These are phyloP conservation scores for Lindgomyces ingoldianus DNA, from an alignment of 495 filamentous ascomycete genomes.

Conservation along the genomic window DNA sequence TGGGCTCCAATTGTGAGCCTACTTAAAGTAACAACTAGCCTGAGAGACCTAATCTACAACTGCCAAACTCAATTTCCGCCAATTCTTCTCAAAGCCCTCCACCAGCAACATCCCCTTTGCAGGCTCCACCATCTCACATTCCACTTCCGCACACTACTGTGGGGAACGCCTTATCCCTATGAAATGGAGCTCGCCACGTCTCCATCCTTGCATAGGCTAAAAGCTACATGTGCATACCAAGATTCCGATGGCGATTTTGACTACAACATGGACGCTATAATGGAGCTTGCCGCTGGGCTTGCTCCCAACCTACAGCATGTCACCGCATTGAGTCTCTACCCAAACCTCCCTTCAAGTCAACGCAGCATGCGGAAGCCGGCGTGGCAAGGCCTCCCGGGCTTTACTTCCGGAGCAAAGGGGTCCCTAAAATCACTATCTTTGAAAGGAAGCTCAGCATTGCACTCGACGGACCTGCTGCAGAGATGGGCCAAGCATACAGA, in stretches of 20 bases:
- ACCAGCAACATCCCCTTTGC: slow-evolving; percentile 26
- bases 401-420: slow-evolving; percentile 1
- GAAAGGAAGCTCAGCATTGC: neutral
- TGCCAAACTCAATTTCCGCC: slow-evolving; percentile 29
- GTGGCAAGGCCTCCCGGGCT: slow-evolving; percentile 29
- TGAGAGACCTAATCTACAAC: slow-evolving; percentile 22
- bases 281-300: slow-evolving; percentile 49
- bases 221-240: slow-evolving; percentile 12
- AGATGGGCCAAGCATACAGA: slow-evolving; percentile 28
- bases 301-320: slow-evolving; percentile 26
- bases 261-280: slow-evolving; percentile 64
- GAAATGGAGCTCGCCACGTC: slow-evolving; percentile 31
- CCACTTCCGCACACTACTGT: slow-evolving; percentile 23
- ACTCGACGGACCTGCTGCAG: slow-evolving; percentile 11
- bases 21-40: slow-evolving; percentile 13
- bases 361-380: slow-evolving; percentile 4
- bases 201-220: slow-evolving; percentile 25
- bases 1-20: slow-evolving; percentile 27
- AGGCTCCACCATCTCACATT: slow-evolving; percentile 31
- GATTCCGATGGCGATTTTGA: slow-evolving; percentile 67
- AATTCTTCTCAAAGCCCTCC: slow-evolving; percentile 25
- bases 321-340: slow-evolving; percentile 4
- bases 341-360: neutral
- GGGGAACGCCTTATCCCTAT: slow-evolving; percentile 24
- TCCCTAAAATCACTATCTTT: slow-evolving; percentile 27